Evolutionary conservation across 306 rosid genomes (phyloP).

Genomic region (Cicer yamashitae): DNA sequence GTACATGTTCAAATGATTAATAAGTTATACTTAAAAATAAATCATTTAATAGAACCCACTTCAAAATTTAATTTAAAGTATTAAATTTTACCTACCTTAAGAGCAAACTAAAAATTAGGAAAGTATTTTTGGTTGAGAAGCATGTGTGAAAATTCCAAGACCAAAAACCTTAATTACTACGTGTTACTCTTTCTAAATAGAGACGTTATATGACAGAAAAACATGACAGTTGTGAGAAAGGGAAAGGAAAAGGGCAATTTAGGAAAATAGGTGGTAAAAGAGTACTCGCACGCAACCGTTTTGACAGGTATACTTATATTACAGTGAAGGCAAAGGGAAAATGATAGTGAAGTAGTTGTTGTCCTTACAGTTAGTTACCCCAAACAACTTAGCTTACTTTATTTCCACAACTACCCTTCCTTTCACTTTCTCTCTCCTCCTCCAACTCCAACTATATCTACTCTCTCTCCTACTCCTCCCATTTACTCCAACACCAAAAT

Average conservation of each 20-base stretch:
- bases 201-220: too few relatives aligned
- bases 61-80: too few relatives aligned
- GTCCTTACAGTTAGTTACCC: slow-evolving; percentile 49
- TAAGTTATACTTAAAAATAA: too few relatives aligned
- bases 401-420: slow-evolving; percentile 51
- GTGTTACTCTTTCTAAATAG: too few relatives aligned
- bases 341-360: slow-evolving; percentile 34
- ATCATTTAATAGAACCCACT: too few relatives aligned
- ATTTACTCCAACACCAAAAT: slow-evolving; percentile 39
- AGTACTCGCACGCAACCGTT: slow-evolving; percentile 43
- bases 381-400: not conserved
- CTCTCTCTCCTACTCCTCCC: slow-evolving; percentile 31
- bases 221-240: slow-evolving; percentile 29
- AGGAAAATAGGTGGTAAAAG: slow-evolving; percentile 37
- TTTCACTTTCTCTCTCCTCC: slow-evolving; percentile 37
- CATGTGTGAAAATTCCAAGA: too few relatives aligned
- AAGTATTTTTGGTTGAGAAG: too few relatives aligned
- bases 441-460: slow-evolving; percentile 48
- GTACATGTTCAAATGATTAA: too few relatives aligned
- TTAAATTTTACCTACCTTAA: too few relatives aligned
- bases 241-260: slow-evolving; percentile 30
- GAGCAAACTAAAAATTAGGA: too few relatives aligned
- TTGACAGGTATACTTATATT: slow-evolving; percentile 37
- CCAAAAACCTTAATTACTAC: too few relatives aligned
- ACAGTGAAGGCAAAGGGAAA: slow-evolving; percentile 45